These are phyloP conservation scores for Ceriops decandra DNA, from an alignment of 345 rosid genomes.

Conservation along the genomic window DNA sequence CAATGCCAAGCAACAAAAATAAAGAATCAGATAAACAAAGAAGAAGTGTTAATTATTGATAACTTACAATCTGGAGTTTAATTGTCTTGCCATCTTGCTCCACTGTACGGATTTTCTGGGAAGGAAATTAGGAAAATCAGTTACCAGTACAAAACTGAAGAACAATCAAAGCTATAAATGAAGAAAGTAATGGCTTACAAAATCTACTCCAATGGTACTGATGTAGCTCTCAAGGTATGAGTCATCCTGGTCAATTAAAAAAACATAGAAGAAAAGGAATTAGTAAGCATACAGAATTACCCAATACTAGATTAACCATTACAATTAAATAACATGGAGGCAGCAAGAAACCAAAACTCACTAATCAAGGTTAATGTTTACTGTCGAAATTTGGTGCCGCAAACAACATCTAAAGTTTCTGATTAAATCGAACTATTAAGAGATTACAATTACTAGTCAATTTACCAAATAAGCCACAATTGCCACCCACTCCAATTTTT, in stretches of 20 bases:
- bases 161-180: neutral
- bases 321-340: no score
- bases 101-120: slow-evolving; percentile 34
- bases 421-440: no score
- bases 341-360: no score
- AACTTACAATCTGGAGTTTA: slow-evolving; percentile 36
- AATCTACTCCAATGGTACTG: slow-evolving; percentile 83
- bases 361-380: no score
- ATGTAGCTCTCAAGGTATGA: slow-evolving; percentile 79
- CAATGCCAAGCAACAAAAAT: neutral
- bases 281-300: neutral
- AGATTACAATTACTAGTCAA: no score
- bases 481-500: no score
- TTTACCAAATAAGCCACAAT: no score
- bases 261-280: slow-evolving; percentile 3
- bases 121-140: neutral
- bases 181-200: slow-evolving; percentile 38
- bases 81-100: slow-evolving; percentile 37
- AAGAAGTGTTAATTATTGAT: neutral
- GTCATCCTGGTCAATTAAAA: slow-evolving; percentile 48
- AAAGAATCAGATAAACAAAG: neutral
- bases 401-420: no score
- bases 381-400: no score
- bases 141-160: neutral
- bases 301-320: no score